phyloP scores from a whole-genome alignment of 371 early-diverging fungal genomes.

The Basidiobolus meristosporus region DNA sequence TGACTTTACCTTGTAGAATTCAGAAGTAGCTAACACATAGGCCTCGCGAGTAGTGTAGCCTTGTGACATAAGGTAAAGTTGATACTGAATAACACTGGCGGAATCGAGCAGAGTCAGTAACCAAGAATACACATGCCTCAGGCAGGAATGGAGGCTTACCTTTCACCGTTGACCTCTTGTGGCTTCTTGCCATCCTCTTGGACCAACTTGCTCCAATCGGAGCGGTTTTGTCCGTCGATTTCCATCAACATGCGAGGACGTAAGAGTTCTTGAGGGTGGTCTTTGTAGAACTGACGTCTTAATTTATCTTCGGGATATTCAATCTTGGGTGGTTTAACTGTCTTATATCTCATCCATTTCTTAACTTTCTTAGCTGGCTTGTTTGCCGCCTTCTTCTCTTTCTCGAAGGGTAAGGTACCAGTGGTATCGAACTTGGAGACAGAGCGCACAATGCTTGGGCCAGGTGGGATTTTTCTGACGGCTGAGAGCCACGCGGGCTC shows the following conservation, averaged over 20 bases:
- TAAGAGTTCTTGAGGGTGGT: constrained; percentile 73
- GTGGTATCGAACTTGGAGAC: constrained; percentile 9
- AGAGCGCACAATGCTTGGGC: constrained; percentile 38
- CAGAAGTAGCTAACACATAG: constrained; percentile 41
- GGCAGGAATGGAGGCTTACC: too few relatives aligned
- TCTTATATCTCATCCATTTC: constrained; percentile 9
- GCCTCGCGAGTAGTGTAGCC: constrained; percentile 47
- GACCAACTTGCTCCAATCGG: constrained; percentile 15
- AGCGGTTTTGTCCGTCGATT: constrained; percentile 18
- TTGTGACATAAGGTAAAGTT: constrained; percentile 47
- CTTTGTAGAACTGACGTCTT: constrained; percentile 60
- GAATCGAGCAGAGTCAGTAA: neutral
- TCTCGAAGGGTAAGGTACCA: constrained; percentile 10
- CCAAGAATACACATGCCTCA: too few relatives aligned
- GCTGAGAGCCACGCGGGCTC: constrained; percentile 42
- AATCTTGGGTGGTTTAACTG: constrained; percentile 39
- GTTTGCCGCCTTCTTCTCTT: neutral
- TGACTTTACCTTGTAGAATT: constrained; percentile 50
- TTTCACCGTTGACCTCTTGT: constrained; percentile 35
- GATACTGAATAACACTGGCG: constrained; percentile 51
- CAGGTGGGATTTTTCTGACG: constrained; percentile 31
- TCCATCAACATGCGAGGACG: constrained; percentile 46
- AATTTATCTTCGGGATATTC: constrained; percentile 77
- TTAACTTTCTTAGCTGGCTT: constrained; percentile 1
- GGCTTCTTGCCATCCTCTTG: constrained; percentile 18